Base-by-base conservation (phyloP, 2,329 filamentous ascomycete species). In the Fusarium pseudoanthophilum region DNA sequence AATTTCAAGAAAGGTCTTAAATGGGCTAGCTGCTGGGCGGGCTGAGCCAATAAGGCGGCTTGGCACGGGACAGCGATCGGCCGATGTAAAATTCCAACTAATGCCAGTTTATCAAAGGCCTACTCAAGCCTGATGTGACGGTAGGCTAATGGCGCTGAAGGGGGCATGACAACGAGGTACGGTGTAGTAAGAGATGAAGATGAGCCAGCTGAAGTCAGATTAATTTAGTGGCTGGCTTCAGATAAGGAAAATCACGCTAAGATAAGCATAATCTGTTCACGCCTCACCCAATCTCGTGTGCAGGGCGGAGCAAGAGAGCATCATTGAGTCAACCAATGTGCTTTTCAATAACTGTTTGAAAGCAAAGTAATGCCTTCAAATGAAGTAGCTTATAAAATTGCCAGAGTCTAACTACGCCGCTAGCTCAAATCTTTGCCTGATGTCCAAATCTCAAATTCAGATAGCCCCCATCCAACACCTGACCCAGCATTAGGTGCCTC, bases 81-180 rank as follows among this genome's bases (percentile, higher is more conserved):
- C 20, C 21, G 3, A n/a, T 6, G 10, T 11, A n/a, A 48, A 30
- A 3, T 9, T 0, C 14, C 7, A 30, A 16, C 14, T 24, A 2
- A 11, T 2, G 5, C 18, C 1, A 34, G 6, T 4, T 20, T 7
- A 11, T 15, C 2, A 24, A 2, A 24, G 1, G 2, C 11, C 16
- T n/a, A 24, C 0, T 11, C 2, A 24, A 24, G n/a, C 1, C 16
- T 10, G 5, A 5, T 20, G 9, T 24, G 8, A 51, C 2, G 16
- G 11, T 13, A 34, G 14, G 2, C 16, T 3, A 20, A 51, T 20
- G 14, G 4, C 30, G 16, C n/a, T 7, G 30, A 34, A 4, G 8
- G 24, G 48, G 34, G 30, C 30, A 20, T 34, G 11, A 24, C 11
- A 34, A 20, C 14, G n/a, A 20, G 21, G 21, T 51, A 36, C 16